These are phyloP conservation scores for Hemisphaericaspora xylofermentans DNA, from an alignment of 1,139 yeast species.

Conservation along the genomic window DNA sequence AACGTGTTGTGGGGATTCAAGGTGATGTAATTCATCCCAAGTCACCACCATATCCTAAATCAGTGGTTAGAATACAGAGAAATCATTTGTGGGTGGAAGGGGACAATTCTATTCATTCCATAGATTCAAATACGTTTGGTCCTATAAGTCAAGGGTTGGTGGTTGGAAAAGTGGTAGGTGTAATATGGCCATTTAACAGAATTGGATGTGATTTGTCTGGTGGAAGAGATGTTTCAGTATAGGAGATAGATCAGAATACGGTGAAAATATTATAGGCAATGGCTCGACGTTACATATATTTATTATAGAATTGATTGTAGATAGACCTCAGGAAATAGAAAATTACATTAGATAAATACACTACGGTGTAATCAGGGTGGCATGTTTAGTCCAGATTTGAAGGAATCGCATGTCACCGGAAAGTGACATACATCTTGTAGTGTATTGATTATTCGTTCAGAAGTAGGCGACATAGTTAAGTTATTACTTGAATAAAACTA, in stretches of 20 bases:
- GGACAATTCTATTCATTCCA: conserved; percentile 76
- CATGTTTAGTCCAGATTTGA: no score
- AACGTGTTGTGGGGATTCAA: conserved; percentile 71
- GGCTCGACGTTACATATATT: background rate
- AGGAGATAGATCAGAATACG: background rate
- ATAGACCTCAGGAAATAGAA: background rate
- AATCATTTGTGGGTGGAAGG: conserved; percentile 95
- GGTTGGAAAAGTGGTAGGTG: conserved; percentile 64
- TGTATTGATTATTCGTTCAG: no score
- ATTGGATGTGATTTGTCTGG: conserved; percentile 35
- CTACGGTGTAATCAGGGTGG: no score
- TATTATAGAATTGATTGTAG: conserved; percentile 2
- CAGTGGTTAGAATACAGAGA: conserved; percentile 61
- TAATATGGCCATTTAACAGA: conserved; percentile 70
- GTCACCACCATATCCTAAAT: conserved; percentile 61
- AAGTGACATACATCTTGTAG: no score
- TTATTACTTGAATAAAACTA: no score
- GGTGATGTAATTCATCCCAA: conserved; percentile 68
- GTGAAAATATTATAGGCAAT: background rate
- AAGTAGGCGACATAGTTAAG: no score
- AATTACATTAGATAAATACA: no score
- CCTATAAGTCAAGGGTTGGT: conserved; percentile 80
- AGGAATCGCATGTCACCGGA: no score
- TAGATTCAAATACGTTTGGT: conserved; percentile 84
- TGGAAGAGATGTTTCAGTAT: conserved; percentile 1